These are phyloP conservation scores for Hypoxylon rickii DNA, from an alignment of 495 filamentous ascomycete species.

Conservation along the genomic window DNA sequence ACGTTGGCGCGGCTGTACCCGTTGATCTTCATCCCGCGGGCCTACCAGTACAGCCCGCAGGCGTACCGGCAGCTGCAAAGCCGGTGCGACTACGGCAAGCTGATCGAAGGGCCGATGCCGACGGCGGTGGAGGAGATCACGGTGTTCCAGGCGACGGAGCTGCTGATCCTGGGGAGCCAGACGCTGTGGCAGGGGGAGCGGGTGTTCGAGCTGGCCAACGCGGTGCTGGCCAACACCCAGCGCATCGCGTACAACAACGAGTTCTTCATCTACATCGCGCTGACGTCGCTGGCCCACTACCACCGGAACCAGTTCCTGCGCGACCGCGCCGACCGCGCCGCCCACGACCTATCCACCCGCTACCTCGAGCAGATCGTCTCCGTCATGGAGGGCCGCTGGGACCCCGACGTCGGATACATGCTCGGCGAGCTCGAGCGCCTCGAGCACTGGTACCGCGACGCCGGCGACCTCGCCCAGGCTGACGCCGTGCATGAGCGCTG, in stretches of 20 bases:
- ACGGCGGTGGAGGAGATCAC: constrained; percentile 35
- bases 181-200: constrained; percentile 33
- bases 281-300: constrained; percentile 36
- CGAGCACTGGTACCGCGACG: constrained; percentile 37
- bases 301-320: constrained; percentile 29
- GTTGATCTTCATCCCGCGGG: constrained; percentile 37
- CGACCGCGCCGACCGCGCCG: constrained; percentile 12
- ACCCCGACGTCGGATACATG: constrained; percentile 39
- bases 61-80: constrained; percentile 38
- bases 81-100: constrained; percentile 30
- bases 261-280: constrained; percentile 37
- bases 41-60: constrained; percentile 32
- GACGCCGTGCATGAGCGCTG: constrained; percentile 28
- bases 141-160: constrained; percentile 36
- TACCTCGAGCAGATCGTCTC: constrained; percentile 33
- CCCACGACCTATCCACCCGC: constrained; percentile 32
- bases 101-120: constrained; percentile 33
- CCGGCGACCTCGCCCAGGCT: constrained; percentile 27
- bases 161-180: constrained; percentile 34
- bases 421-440: constrained; percentile 37
- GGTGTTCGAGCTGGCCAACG: constrained; percentile 35
- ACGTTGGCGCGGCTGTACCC: constrained; percentile 37
- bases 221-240: constrained; percentile 36
- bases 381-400: constrained; percentile 37
- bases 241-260: constrained; percentile 35